Base-by-base conservation (phyloP, 345 rosid species). In the Lumnitzera littorea region DNA sequence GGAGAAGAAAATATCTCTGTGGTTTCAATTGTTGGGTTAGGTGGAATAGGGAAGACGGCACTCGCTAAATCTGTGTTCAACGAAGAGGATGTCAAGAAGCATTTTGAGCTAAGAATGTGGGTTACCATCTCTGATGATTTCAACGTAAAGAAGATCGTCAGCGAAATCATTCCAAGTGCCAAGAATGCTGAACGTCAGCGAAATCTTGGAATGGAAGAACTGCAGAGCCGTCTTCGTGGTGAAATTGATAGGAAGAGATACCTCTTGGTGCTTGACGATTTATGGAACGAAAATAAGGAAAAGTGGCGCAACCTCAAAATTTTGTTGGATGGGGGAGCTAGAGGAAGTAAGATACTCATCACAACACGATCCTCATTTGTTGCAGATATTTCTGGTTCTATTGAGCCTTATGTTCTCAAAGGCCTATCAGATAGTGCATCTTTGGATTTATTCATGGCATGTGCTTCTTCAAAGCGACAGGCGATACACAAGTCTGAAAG, bases 21-120 rank as follows among this genome's bases (percentile, higher is more conserved):
- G 25, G 15, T 70, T 11, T 60, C 74, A 0, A 41, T 70, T 11
- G 61, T 49, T 13, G 69, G 69, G 4, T 58, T 70, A 23, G 65
- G 57, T 0, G 65, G 72, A 9, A 1, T 70, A 0, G 73, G 73
- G 7, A 70, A 70, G 36, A 63, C 73, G 0, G 43, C 64, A 13
- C 36, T 69, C 16, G 73, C 68, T 23, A 63, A 59, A 17, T 9
- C 48, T 13, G 55, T 49, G 3, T 69, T 11, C 14, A 53, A 58
- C 2, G 52, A 59, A 31, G 64, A 49, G 36, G 13, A 2, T n/a
- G 48, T 63, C n/a, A 11, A 29, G 11, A 13, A 3, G 13, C 12
- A 16, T 20, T 69, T 63, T 59, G 68, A 63, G 0, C 20, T 15
- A 2, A 47, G n/a, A 8, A 53, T 47, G 27, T 58, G 73, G 72